phyloP scores from a whole-genome alignment of 768 basidiomycete genomes.

The Mycena indigotica region DNA sequence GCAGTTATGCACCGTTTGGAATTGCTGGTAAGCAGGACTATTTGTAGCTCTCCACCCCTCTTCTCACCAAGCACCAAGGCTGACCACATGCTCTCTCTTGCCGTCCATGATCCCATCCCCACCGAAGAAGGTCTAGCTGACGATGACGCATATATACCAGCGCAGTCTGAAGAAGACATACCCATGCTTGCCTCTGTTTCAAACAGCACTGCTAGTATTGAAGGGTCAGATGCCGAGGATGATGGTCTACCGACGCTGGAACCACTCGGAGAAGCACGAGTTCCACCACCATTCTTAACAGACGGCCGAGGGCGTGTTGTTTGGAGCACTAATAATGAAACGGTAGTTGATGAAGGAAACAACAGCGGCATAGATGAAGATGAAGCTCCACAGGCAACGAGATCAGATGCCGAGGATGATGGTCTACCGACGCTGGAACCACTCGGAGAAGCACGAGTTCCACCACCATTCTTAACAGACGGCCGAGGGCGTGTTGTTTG shows the following conservation, averaged over 20 bases:
- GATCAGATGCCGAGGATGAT: conserved; percentile 9
- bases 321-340: conserved; percentile 7
- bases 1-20: conserved; percentile 34
- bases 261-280: too few species aligned
- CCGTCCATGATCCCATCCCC: conserved; percentile 14
- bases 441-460: too few species aligned
- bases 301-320: conserved; percentile 24
- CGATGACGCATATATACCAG: too few species aligned
- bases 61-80: too few species aligned
- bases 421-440: too few species aligned
- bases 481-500: conserved; percentile 24
- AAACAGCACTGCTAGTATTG: conserved; percentile 36
- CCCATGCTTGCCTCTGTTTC: conserved; percentile 39
- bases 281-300: conserved; percentile 58
- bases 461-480: conserved; percentile 54
- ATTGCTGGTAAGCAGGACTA: conserved; percentile 36
- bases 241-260: too few species aligned
- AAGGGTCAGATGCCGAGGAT: conserved; percentile 15
- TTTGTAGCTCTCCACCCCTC: too few species aligned
- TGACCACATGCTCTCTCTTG: conserved; percentile 34
- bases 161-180: conserved; percentile 32
- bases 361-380: not conserved
- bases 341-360: not conserved
- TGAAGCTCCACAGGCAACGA: conserved; percentile 5
- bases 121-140: conserved; percentile 9